These are phyloP conservation scores for Xylaria sp. DNA, from an alignment of 495 filamentous ascomycete genomes.

Conservation along the genomic window DNA sequence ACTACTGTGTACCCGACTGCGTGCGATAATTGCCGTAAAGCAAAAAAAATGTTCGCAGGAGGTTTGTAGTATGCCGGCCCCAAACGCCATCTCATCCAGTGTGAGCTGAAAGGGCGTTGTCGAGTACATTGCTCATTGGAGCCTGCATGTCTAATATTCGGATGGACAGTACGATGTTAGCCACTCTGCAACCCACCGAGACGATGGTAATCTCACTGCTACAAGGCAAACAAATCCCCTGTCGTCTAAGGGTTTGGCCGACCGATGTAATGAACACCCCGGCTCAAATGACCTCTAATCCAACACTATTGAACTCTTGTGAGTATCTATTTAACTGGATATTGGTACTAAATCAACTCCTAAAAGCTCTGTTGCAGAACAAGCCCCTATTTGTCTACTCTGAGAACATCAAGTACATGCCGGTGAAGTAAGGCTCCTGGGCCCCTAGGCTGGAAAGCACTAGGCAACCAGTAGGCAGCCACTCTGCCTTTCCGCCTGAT, in stretches of 20 bases:
- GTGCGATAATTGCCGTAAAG: not conserved
- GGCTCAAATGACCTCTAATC: not conserved
- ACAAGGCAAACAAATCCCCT: slow-evolving; percentile 13
- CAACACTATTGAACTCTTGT: not conserved
- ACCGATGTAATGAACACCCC: slow-evolving; percentile 4
- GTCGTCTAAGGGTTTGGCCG: not conserved
- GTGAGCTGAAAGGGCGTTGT: not conserved
- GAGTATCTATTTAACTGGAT: not conserved
- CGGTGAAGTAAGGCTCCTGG: not conserved
- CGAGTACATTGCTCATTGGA: not conserved
- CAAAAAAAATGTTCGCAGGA: not conserved
- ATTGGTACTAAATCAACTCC: not conserved
- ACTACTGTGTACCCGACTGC: not conserved
- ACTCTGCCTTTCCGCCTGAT: not conserved
- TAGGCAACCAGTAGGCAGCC: not conserved
- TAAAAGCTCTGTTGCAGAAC: not conserved
- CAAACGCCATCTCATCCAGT: not conserved
- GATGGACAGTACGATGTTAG: not conserved
- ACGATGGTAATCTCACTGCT: slow-evolving; percentile 8
- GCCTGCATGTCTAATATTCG: not conserved
- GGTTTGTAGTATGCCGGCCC: not conserved
- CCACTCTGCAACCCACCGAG: not conserved
- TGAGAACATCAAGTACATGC: not conserved
- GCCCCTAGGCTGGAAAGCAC: not conserved
- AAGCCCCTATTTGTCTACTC: not conserved